phyloP scores from a whole-genome alignment of 352 stramenopile genomes.

The Phytophthora hibernalis region DNA sequence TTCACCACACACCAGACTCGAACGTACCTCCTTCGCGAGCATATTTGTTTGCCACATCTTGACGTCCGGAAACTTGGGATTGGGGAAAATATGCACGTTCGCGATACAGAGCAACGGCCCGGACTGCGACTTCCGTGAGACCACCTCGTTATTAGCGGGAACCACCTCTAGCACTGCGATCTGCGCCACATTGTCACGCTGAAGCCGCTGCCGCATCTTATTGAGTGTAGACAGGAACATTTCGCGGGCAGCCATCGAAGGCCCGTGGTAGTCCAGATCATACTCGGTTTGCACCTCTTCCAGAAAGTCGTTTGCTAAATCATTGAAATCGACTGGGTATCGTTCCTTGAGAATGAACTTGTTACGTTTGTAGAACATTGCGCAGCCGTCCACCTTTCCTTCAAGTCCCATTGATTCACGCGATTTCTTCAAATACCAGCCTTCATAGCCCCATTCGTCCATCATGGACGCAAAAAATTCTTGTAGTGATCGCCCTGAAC shows the following conservation, averaged over 20 bases:
- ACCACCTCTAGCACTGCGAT: slow-evolving; percentile 97
- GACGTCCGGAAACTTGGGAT: slow-evolving; percentile 98
- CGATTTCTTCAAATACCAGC: slow-evolving; percentile 99
- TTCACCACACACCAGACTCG: background rate
- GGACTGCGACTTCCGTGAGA: slow-evolving; percentile 55
- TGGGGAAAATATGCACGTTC: slow-evolving; percentile 99
- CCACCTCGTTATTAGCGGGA: slow-evolving; percentile 71
- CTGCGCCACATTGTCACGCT: slow-evolving; percentile 98
- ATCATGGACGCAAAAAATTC: slow-evolving; percentile 96
- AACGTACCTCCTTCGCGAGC: slow-evolving; percentile 82
- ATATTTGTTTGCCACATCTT: slow-evolving; percentile 98
- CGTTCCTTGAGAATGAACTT: slow-evolving; percentile 90
- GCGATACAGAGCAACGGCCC: slow-evolving; percentile 93
- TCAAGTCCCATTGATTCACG: slow-evolving; percentile 97
- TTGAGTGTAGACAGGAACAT: slow-evolving; percentile 53
- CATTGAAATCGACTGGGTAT: slow-evolving; percentile 98
- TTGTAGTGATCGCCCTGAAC: slow-evolving; percentile 99
- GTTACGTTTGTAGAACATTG: slow-evolving; percentile 97
- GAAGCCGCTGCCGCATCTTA: slow-evolving; percentile 89
- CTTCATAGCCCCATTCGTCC: slow-evolving; percentile 95
- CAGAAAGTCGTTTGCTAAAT: slow-evolving; percentile 85
- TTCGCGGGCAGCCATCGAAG: slow-evolving; percentile 69
- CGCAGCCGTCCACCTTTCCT: slow-evolving; percentile 98
- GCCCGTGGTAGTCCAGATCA: slow-evolving; percentile 77
- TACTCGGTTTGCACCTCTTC: slow-evolving; percentile 75